Evolutionary conservation across 1,284 basidiomycete species (phyloP).

Genomic region (Cystobasidium sp.): DNA sequence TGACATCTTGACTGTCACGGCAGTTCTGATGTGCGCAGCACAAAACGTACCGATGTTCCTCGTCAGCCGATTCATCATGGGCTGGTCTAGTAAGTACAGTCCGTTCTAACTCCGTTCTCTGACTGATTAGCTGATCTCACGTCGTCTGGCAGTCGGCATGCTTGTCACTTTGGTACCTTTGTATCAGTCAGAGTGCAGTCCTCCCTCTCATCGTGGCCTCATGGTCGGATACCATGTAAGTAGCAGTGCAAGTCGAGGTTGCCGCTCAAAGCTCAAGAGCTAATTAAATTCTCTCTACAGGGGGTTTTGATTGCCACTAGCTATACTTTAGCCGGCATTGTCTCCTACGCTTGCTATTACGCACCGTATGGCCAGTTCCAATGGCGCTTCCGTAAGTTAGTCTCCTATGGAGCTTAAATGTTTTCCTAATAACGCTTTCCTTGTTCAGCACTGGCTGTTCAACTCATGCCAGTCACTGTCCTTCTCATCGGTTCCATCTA

Average conservation of each 20-base stretch:
- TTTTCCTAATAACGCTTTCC: background rate
- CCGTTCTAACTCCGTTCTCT: background rate
- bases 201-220: background rate
- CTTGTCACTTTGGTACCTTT: slow-evolving; percentile 6
- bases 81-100: background rate
- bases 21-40: slow-evolving; percentile 11
- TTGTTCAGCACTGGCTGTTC: slow-evolving; percentile 1
- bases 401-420: background rate
- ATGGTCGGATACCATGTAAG: slow-evolving; percentile 9
- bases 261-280: background rate
- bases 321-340: slow-evolving; percentile 1
- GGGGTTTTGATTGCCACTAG: background rate
- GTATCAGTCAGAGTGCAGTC: slow-evolving; percentile 10
- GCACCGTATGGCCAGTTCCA: slow-evolving; percentile 1
- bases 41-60: slow-evolving; percentile 1
- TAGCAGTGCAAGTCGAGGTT: background rate
- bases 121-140: background rate
- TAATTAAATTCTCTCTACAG: background rate
- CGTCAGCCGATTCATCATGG: slow-evolving; percentile 6
- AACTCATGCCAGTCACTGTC: slow-evolving; percentile 5
- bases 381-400: background rate
- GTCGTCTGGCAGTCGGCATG: background rate
- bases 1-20: background rate
- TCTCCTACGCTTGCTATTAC: slow-evolving; percentile 4
- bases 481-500: slow-evolving; percentile 10